Conservation (phyloP, 371 early-diverging fungal species). For the Saksenaea oblongispora region DNA sequence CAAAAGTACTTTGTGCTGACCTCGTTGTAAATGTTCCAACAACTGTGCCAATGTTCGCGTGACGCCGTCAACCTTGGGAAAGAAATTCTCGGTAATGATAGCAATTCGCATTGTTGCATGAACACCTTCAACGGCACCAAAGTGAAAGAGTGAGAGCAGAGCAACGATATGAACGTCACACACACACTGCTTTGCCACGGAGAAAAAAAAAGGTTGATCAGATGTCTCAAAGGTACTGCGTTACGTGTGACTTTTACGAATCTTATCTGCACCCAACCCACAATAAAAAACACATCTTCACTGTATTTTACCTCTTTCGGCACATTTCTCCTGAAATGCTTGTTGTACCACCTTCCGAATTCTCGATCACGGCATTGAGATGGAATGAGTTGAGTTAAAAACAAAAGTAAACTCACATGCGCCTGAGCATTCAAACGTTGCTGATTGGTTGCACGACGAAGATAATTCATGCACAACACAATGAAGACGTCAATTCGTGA, state of each 20-base stretch:
- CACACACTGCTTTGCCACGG: background rate
- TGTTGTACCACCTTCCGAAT: too few species aligned
- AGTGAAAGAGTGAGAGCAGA: background rate
- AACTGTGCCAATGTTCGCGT: constrained; percentile 46
- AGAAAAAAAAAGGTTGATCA: background rate
- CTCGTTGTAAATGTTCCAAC: constrained; percentile 36
- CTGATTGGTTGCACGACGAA: too few species aligned
- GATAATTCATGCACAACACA: too few species aligned
- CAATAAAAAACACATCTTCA: background rate
- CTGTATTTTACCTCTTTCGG: background rate
- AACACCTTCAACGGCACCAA: too few species aligned
- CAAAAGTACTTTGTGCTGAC: constrained; percentile 36
- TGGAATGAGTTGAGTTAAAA: too few species aligned
- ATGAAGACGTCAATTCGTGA: too few species aligned
- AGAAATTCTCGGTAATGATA: constrained; percentile 49
- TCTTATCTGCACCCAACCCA: background rate
- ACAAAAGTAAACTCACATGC: too few species aligned
- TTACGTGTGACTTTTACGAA: background rate
- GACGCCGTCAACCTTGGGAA: constrained; percentile 56
- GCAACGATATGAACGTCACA: too few species aligned
- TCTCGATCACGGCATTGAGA: too few species aligned
- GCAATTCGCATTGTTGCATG: constrained; percentile 40
- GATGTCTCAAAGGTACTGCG: too few species aligned
- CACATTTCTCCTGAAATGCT: background rate
- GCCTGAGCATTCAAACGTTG: too few species aligned